Base-by-base conservation (phyloP, 2,329 filamentous ascomycete species). In the Beauveria sp. region DNA sequence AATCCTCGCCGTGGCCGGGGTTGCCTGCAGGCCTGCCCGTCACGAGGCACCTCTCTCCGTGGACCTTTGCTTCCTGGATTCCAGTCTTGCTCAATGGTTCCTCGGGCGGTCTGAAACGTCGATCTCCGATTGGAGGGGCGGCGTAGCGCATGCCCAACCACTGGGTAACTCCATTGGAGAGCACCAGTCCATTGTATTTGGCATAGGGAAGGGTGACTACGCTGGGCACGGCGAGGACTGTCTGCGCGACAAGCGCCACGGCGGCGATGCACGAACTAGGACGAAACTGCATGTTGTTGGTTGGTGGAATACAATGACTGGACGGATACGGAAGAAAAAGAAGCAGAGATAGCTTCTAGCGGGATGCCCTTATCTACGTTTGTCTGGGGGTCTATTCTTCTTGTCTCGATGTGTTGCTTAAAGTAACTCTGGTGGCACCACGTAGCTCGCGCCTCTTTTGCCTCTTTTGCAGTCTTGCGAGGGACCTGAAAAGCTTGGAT, bases 111-210 rank as follows among this genome's bases (percentile, higher is more conserved):
- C 80, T 77, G 69, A 92, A 93, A 22, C 90, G 81, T 63, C 90
- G 70, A 6, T 82, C 67, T 1, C 86, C 87, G 2, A 88, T 62
- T 0, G 90, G 90, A 16, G 89, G 78, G 5, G 87, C 85, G 1
- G 89, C 90, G 75, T 85, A 95, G 49, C 88, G 83, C 65, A 95
- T 84, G 1, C 89, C 90, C 8, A 90, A 79, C 88, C 88, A 93
- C 71, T 88, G 80, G 2, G 82, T 85, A 53, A 91, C 75, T 1
- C 86, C 87, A 66, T 83, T 83, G 0, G 73, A 66, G 1, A 81
- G 75, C 1, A 76, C 69, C 4, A 76, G 73, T 9, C 90, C 90
- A 55, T 79, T 72, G 69, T 92, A 91, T 28, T 78, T 81, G 34
- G 86, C 81, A 69, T 92, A 93, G 3, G 40, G 40, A 8, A 56